Evolutionary conservation across 257 asterid genomes (phyloP), one percentile per base, ranked within the genome.

Genomic region (Gentiana dahurica): DNA sequence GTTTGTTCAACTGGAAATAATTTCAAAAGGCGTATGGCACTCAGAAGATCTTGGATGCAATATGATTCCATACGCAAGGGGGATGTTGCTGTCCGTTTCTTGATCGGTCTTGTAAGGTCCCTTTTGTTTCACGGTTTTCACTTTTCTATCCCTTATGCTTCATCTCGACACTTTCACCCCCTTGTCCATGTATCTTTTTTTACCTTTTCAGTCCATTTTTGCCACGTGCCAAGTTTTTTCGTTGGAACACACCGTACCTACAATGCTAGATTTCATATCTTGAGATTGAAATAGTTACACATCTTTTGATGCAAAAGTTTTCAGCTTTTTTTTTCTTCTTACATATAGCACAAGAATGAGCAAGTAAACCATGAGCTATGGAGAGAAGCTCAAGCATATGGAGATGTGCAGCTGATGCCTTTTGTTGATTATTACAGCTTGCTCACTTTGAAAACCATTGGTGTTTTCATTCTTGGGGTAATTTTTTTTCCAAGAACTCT

Each of bases 1-100:
- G 85, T 91, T 65, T 87, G 87, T 80, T 91, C 98, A 4, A 82
- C 89, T n/a, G 97, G 82, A 65, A 91, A 87, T 72, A 85, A 87
- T 57, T 91, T 91, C 39, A 95, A 79, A 79, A 85, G 95, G 66
- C 94, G 98, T 4, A 83, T 85, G 98, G 93, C 97, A 36, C 62
- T 91, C 54, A 81, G 98, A 68, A 85, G 89, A 73, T 78, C 94
- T 44, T 91, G 97, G 98, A 91, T 91, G 98, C 96, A 83, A 59
- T 91, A 82, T 59, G 86, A 81, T 59, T 84, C 86, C 9, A 87
- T 87, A 44, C 90, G 80, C 12, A 63, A 76, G 1, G 97, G 94
- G 60, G 79, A 71, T 52, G 98, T 91, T 65, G 97, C 86, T 49
- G 93, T 87, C 32, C 95, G 94, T 54, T 91, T 91, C 73, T 81